Evolutionary conservation across 1,284 basidiomycete species (phyloP).

Genomic region (Tilletia caries): DNA sequence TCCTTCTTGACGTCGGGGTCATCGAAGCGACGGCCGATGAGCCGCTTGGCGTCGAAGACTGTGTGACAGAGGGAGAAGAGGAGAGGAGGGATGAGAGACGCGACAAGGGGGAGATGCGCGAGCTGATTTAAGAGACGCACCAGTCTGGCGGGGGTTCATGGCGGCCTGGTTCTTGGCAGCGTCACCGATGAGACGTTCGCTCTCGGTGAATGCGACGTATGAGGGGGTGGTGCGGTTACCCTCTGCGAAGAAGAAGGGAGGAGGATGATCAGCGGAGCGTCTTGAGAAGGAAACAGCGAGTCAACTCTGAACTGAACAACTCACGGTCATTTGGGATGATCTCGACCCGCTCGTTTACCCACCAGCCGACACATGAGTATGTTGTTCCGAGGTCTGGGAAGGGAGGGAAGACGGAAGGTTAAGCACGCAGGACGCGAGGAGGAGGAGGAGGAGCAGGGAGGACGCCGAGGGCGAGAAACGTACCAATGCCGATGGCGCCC

Average conservation of each 20-base stretch:
- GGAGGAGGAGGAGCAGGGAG: not conserved
- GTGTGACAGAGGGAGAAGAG: slow-evolving; percentile 6
- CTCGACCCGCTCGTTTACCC: slow-evolving; percentile 51
- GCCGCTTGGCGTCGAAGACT: slow-evolving; percentile 62
- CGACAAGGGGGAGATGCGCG: not conserved
- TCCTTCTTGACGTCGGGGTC: slow-evolving; percentile 65
- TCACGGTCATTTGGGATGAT: slow-evolving; percentile 56
- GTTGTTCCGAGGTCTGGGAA: slow-evolving; percentile 66
- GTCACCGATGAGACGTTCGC: slow-evolving; percentile 98
- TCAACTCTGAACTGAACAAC: not conserved
- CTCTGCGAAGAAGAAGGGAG: slow-evolving; percentile 57
- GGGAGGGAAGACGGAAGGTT: too few species aligned
- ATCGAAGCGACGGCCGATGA: slow-evolving; percentile 92
- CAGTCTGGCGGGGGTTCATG: slow-evolving; percentile 84
- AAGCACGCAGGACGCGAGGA: not conserved
- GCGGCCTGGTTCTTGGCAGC: slow-evolving; percentile 66
- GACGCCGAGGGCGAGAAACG: slow-evolving; percentile 26
- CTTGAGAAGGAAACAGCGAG: not conserved
- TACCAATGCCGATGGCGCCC: slow-evolving; percentile 88
- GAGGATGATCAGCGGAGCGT: not conserved
- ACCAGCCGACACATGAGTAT: slow-evolving; percentile 68
- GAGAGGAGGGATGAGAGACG: slow-evolving; percentile 7
- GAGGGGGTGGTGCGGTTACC: slow-evolving; percentile 98
- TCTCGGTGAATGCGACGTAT: slow-evolving; percentile 95
- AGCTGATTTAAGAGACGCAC: slow-evolving; percentile 7